These are phyloP conservation scores for Ballota nigra DNA, from an alignment of 257 asterid species.

Conservation along the genomic window DNA sequence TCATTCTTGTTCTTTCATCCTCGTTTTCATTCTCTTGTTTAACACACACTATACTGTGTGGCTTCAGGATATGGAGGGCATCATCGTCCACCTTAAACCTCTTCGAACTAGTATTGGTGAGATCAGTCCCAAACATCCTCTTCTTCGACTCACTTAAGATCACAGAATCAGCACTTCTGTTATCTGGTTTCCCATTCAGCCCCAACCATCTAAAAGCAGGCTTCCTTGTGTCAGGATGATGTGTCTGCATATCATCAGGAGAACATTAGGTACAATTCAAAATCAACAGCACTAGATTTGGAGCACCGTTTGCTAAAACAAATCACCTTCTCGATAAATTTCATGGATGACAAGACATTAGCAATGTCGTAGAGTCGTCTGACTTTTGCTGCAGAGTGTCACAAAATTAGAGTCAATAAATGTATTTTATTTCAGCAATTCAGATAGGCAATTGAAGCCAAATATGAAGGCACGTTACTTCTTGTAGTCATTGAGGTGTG, in stretches of 20 bases:
- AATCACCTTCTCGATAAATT: constrained; percentile 83
- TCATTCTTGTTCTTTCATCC: constrained; percentile 35
- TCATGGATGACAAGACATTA: constrained; percentile 92
- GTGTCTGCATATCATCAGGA: constrained; percentile 53
- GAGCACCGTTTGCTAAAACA: not conserved
- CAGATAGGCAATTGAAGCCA: not conserved
- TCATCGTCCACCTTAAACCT: constrained; percentile 51
- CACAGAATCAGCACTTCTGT: constrained; percentile 29
- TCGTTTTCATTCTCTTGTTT: constrained; percentile 58
- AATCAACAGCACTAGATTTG: not conserved
- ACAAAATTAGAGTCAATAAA: constrained; percentile 16
- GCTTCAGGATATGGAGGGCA: constrained; percentile 27
- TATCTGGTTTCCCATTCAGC: constrained; percentile 42
- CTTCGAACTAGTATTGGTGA: constrained; percentile 59
- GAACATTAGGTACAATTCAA: not conserved
- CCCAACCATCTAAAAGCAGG: constrained; percentile 97
- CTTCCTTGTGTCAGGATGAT: constrained; percentile 90
- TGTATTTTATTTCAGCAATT: constrained; percentile 4
- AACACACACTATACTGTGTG: constrained; percentile 35
- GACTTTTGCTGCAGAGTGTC: constrained; percentile 73
- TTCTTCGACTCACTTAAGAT: constrained; percentile 47
- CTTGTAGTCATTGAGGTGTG: constrained; percentile 84
- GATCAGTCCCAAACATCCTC: constrained; percentile 83
- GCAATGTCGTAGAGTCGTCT: constrained; percentile 94
- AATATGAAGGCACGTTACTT: constrained; percentile 45